Base-by-base conservation (phyloP, 1,284 basidiomycete species). In the Fistulina hepatica region DNA sequence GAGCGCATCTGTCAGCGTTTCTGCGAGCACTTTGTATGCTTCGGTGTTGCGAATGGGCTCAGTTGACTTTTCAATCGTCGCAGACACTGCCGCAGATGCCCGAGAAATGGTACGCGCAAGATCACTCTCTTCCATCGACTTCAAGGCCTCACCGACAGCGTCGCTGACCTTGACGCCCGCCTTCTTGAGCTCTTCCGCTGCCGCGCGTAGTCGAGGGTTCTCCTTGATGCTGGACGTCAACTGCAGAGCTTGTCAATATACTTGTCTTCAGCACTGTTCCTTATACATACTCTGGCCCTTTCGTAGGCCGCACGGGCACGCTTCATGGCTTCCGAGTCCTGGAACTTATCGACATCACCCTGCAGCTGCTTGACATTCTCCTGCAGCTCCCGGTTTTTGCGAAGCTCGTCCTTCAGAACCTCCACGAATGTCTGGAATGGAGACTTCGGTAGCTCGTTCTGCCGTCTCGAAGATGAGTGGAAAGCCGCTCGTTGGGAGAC, bases 301-400 rank as follows among this genome's bases (percentile, higher is more conserved):
- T 97, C 94, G 61, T 97, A 97, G 42, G 88, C 80, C 34, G 86
- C 89, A 53, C 75, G 71, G 10, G 91, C 90, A 50, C 71, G 73
- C 67, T 88, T 90, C 89, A 97, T 85, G n/a, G 93, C 84, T 57
- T 94, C 91, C 40, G 83, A 89, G 57, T 98, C 94, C 64, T 95
- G 93, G 37, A 97, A 64, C 63, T 97, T 97, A 64, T 90, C 88
- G 25, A 95, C 94, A 58, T 97, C 91, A 49, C 95, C 95, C 61
- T 94, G 89, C 21, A 98, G 73, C 63, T 95, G 91, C 64, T 91
- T 92, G 42, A 97, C 84, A 61, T 94, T 95, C 36, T 97, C 90
- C 63, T 95, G 91, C 40, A 95, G 69, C 56, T 94, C 93, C 49
- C 90, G 71, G 57, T 90, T 94, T 71, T 97, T 97, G 56, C 76